Evolutionary conservation across 495 filamentous ascomycete species (phyloP).

Genomic region (Cercophora newfieldiana): DNA sequence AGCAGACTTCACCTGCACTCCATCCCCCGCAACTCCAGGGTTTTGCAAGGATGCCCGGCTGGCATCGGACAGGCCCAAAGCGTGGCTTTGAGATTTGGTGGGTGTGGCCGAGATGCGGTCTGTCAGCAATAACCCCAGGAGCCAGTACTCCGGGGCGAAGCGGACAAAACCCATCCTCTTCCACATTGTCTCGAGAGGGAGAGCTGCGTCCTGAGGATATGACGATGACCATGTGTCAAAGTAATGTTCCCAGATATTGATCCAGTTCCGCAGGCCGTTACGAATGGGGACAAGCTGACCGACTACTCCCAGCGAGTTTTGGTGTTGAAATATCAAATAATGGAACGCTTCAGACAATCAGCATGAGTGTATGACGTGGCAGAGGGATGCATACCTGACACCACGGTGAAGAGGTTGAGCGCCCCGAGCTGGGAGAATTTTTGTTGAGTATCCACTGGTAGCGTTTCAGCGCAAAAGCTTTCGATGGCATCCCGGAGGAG

Average conservation of each 20-base stretch:
- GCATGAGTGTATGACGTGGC: neutral
- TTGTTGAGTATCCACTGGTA: slow-evolving; percentile 17
- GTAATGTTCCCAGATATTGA: slow-evolving; percentile 31
- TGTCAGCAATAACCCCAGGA: slow-evolving; percentile 30
- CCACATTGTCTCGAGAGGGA: slow-evolving; percentile 28
- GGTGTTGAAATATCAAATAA: slow-evolving; percentile 37
- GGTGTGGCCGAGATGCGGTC: slow-evolving; percentile 24
- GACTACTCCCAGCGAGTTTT: slow-evolving; percentile 32
- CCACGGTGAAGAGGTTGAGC: slow-evolving; percentile 33
- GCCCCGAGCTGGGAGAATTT: slow-evolving; percentile 29
- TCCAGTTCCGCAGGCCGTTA: slow-evolving; percentile 33
- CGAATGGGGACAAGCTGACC: slow-evolving; percentile 34
- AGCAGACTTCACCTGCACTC: slow-evolving; percentile 15
- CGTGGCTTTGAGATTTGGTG: neutral
- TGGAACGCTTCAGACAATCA: slow-evolving; percentile 27
- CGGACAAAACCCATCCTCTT: slow-evolving; percentile 31
- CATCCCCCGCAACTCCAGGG: neutral
- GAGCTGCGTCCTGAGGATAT: slow-evolving; percentile 24
- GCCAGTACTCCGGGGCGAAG: slow-evolving; percentile 33
- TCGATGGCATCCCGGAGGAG: slow-evolving; percentile 33
- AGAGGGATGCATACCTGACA: slow-evolving; percentile 28
- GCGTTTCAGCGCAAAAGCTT: slow-evolving; percentile 21
- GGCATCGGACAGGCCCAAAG: neutral
- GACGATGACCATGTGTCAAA: slow-evolving; percentile 16
- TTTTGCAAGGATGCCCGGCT: neutral